phyloP scores from a whole-genome alignment of 805 yeast genomes.

The Ogataea henricii region DNA sequence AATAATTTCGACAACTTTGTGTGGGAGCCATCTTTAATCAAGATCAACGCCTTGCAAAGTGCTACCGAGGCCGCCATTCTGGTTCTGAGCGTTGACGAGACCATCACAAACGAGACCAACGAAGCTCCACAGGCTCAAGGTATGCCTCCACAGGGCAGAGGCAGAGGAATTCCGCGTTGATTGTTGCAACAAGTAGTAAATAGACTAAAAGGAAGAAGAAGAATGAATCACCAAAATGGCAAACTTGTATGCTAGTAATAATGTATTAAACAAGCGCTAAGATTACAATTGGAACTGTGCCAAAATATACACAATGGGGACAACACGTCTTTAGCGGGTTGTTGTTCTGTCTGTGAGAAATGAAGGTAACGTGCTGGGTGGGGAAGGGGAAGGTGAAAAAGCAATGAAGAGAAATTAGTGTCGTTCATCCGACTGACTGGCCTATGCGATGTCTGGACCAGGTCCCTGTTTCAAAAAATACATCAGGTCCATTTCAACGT shows the following conservation, averaged over 20 bases:
- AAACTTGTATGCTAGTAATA: too few relatives aligned
- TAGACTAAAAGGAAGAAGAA: not conserved
- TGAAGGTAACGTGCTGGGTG: too few relatives aligned
- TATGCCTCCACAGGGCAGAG: constrained; percentile 45
- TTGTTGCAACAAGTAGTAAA: not conserved
- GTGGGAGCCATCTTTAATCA: constrained; percentile 98
- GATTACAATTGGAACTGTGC: too few relatives aligned
- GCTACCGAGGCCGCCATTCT: constrained; percentile 97
- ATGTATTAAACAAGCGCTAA: too few relatives aligned
- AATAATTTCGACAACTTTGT: constrained; percentile 84
- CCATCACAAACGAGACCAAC: constrained; percentile 73
- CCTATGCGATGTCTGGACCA: not conserved
- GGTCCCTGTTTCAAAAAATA: constrained; percentile 26
- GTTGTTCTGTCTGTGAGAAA: too few relatives aligned
- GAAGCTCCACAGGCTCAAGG: constrained; percentile 40
- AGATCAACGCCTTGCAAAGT: constrained; percentile 87
- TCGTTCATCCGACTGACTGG: not conserved
- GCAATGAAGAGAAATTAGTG: not conserved
- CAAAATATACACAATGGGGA: not conserved
- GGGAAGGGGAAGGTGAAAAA: too few relatives aligned
- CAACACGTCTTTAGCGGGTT: too few relatives aligned
- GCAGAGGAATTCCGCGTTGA: constrained; percentile 63
- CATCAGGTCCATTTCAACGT: constrained; percentile 27
- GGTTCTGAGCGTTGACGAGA: constrained; percentile 94
- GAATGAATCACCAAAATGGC: not conserved